Percentiles rank a stretch among this genome's conserved stretches.
Conservation (phyloP, 2,329 filamentous ascomycete species). For the Fusarium dlaminii region DNA sequence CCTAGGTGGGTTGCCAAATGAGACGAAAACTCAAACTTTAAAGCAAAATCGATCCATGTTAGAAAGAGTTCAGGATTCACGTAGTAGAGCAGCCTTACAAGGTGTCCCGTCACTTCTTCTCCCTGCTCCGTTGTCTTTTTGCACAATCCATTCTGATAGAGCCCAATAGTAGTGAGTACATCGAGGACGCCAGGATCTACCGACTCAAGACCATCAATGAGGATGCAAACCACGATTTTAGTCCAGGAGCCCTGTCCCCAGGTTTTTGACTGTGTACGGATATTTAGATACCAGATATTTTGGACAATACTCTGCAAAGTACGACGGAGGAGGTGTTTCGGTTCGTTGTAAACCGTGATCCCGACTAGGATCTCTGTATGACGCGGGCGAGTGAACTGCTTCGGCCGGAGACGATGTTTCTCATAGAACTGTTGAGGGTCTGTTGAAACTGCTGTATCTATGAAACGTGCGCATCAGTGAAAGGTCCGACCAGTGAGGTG, state of each 20-base stretch:
- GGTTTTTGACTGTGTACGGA: slow-evolving; percentile 96
- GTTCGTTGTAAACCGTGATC: slow-evolving; percentile 98
- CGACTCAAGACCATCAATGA: slow-evolving; percentile 96
- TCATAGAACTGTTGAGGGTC: background rate
- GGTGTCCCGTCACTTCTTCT: background rate
- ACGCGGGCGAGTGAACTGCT: accelerated
- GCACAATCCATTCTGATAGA: slow-evolving; percentile 97
- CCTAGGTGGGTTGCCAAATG: background rate
- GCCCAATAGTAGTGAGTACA: slow-evolving; percentile 87
- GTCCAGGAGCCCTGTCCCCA: slow-evolving; percentile 99
- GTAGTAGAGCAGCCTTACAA: accelerated
- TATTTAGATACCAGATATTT: slow-evolving; percentile 96
- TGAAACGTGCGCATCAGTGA: too few relatives aligned
- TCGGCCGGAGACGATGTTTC: background rate
- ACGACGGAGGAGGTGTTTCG: slow-evolving; percentile 92
- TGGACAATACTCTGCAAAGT: slow-evolving; percentile 97
- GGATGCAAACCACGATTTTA: slow-evolving; percentile 95
- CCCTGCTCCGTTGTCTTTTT: slow-evolving; percentile 67
- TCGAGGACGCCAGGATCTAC: slow-evolving; percentile 95
- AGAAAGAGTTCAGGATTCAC: accelerated
- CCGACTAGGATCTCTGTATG: slow-evolving; percentile 89
- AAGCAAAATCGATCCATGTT: accelerated
- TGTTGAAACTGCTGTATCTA: background rate
- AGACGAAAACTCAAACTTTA: background rate
- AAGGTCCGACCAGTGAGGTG: accelerated